A percentile compares a stretch with the other conserved stretches of the same genome.
Conservation (phyloP, 208 protist species). For the Sergeia podlipaevii region DNA sequence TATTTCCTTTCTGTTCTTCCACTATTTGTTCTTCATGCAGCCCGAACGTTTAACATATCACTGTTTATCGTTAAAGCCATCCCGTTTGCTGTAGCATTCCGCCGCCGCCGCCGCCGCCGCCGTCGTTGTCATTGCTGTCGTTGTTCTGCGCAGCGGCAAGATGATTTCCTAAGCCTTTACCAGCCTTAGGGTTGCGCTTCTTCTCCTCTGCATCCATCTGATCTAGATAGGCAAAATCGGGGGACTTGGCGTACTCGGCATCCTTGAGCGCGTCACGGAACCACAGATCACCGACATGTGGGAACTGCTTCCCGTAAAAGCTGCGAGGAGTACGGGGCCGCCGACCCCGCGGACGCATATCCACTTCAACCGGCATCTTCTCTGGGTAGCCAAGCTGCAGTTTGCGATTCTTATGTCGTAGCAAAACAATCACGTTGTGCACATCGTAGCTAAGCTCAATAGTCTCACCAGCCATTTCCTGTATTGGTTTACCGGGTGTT, state of each 20-base stretch:
- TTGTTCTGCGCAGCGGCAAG: constrained; percentile 3
- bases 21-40: too few species aligned
- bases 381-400: constrained; percentile 35
- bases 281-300: constrained; percentile 38
- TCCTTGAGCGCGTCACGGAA: constrained; percentile 42
- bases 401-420: constrained; percentile 38
- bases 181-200: constrained; percentile 19
- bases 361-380: constrained; percentile 30
- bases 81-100: neutral
- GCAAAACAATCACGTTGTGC: constrained; percentile 55
- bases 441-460: constrained; percentile 38
- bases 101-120: too few species aligned
- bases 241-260: constrained; percentile 28
- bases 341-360: constrained; percentile 25
- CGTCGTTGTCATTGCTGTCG: too few species aligned
- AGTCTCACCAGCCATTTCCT: constrained; percentile 50
- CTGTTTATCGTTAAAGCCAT: too few species aligned
- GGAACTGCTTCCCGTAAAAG: constrained; percentile 53
- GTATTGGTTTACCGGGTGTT: constrained; percentile 2
- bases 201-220: constrained; percentile 35
- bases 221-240: constrained; percentile 43
- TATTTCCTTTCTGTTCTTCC: too few species aligned
- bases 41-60: too few species aligned
- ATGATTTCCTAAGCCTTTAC: constrained; percentile 1
- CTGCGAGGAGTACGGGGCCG: constrained; percentile 56